phyloP scores from a whole-genome alignment of 768 basidiomycete genomes.

The Pleurotus pulmonarius region DNA sequence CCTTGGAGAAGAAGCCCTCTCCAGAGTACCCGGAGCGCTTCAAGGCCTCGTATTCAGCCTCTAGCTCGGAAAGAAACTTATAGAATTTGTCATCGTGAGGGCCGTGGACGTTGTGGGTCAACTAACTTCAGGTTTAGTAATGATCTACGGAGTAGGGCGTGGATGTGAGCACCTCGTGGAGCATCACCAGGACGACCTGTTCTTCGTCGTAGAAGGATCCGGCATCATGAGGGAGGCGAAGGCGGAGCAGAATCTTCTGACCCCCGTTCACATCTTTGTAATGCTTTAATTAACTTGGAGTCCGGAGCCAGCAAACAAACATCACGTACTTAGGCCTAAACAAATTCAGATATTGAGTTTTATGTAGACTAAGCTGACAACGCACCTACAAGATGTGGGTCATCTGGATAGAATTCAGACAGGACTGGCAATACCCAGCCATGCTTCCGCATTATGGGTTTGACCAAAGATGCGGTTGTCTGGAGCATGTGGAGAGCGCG shows the following conservation, averaged over 20 bases:
- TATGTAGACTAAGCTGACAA: neutral
- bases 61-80: slow-evolving; percentile 64
- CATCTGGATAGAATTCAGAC: slow-evolving; percentile 86
- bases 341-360: neutral
- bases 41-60: slow-evolving; percentile 83
- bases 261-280: slow-evolving; percentile 71
- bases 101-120: slow-evolving; percentile 86
- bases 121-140: slow-evolving; percentile 35
- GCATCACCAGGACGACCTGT: slow-evolving; percentile 77
- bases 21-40: slow-evolving; percentile 81
- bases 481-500: slow-evolving; percentile 67
- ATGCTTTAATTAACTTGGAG: neutral
- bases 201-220: slow-evolving; percentile 75
- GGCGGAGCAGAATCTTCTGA: slow-evolving; percentile 75
- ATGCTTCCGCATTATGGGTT: slow-evolving; percentile 90
- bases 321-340: slow-evolving; percentile 34
- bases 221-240: slow-evolving; percentile 67
- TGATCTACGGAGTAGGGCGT: neutral
- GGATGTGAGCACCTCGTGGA: slow-evolving; percentile 67
- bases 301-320: neutral
- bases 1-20: slow-evolving; percentile 86
- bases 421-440: slow-evolving; percentile 75
- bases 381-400: slow-evolving; percentile 69
- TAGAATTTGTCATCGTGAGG: slow-evolving; percentile 88
- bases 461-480: slow-evolving; percentile 73